Evolutionary conservation across 2,329 filamentous ascomycete species (phyloP).

Genomic region (Hymenoscyphus salicellus): DNA sequence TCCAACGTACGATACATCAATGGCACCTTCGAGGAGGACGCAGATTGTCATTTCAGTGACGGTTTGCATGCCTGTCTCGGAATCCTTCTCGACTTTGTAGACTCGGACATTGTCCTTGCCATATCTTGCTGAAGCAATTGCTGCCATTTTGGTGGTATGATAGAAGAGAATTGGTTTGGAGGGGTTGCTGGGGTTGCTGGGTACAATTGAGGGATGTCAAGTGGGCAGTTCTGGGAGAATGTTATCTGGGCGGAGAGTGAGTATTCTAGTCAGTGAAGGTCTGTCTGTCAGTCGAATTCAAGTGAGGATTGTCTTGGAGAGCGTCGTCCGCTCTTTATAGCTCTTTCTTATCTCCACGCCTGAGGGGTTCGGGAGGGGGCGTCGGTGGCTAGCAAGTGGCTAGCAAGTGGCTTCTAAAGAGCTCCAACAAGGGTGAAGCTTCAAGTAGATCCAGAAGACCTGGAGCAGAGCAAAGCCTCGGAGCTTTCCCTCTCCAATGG

Average conservation of each 20-base stretch:
- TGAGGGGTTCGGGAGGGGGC: background rate
- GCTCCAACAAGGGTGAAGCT: background rate
- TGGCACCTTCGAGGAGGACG: constrained; percentile 88
- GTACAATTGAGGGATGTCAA: background rate
- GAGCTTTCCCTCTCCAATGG: constrained; percentile 10
- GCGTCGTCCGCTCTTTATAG: background rate
- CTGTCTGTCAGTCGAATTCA: background rate
- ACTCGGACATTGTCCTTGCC: constrained; percentile 98
- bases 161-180: background rate
- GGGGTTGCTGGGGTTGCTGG: background rate
- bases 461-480: background rate
- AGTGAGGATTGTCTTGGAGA: background rate
- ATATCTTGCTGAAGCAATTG: constrained; percentile 66
- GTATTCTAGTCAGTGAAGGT: background rate
- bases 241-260: background rate
- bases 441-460: background rate
- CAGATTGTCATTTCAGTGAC: constrained; percentile 95
- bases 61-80: constrained; percentile 72
- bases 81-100: constrained; percentile 86
- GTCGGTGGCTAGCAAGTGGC: background rate
- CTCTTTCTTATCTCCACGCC: background rate
- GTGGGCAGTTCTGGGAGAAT: too few relatives aligned
- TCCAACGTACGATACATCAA: constrained; percentile 68
- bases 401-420: background rate
- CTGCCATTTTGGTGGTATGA: constrained; percentile 45